Percentiles rank a stretch among this genome's conserved stretches.
phyloP scores from a whole-genome alignment of 257 asterid species.

The Fraxinus americana region DNA sequence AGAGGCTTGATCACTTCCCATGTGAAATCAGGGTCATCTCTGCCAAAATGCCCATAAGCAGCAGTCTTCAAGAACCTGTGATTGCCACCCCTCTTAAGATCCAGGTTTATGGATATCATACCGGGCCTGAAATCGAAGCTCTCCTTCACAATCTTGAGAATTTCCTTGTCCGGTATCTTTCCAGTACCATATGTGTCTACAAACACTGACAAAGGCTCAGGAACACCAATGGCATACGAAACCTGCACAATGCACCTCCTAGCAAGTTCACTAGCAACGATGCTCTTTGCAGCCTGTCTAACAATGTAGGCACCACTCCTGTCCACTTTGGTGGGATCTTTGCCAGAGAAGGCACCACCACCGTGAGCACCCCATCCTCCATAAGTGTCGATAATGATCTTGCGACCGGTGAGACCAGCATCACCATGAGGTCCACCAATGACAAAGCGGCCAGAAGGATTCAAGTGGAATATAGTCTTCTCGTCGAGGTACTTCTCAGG shows the following conservation, averaged over 20 bases:
- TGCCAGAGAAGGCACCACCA: constrained; percentile 49
- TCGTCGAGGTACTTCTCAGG: constrained; percentile 41
- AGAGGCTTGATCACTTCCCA: constrained; percentile 47
- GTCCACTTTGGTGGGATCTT: constrained; percentile 48
- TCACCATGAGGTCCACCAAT: constrained; percentile 51
- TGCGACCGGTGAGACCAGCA: constrained; percentile 52
- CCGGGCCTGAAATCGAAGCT: constrained; percentile 50
- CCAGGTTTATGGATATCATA: constrained; percentile 44
- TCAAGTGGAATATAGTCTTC: constrained; percentile 43
- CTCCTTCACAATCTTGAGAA: constrained; percentile 44
- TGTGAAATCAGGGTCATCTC: constrained; percentile 46
- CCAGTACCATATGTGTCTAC: constrained; percentile 38
- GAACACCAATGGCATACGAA: constrained; percentile 40
- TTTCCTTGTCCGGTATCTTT: constrained; percentile 40
- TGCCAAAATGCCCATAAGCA: constrained; percentile 45
- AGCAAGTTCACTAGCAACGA: constrained; percentile 43
- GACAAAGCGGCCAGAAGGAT: constrained; percentile 45
- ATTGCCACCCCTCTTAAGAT: constrained; percentile 40
- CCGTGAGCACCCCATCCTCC: constrained; percentile 52
- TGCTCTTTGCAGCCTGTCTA: constrained; percentile 46
- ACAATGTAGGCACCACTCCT: constrained; percentile 44
- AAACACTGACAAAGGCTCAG: constrained; percentile 40
- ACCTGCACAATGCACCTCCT: constrained; percentile 47
- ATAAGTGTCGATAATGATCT: constrained; percentile 46
- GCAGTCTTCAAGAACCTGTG: constrained; percentile 42